A percentile compares a stretch with the other conserved stretches of the same genome.
Conservation (phyloP, 2,329 filamentous ascomycete genomes). For the Aaosphaeria pasadenensis region DNA sequence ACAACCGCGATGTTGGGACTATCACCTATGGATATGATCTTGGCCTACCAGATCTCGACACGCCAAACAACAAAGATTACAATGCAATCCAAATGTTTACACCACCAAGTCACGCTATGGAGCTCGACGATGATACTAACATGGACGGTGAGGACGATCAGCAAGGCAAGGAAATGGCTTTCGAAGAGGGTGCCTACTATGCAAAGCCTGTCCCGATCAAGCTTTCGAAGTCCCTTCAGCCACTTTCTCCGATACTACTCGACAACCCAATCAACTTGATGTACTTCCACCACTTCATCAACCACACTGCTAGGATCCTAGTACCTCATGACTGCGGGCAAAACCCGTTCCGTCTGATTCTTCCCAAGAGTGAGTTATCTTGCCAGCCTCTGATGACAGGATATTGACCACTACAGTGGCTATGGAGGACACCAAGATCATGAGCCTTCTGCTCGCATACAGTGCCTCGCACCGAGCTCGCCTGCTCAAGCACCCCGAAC, state of each 20-base stretch:
- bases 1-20: constrained; percentile 24
- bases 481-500: constrained; percentile 70
- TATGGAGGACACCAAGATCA: constrained; percentile 65
- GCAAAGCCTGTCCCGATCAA: constrained; percentile 64
- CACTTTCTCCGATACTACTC: constrained; percentile 55
- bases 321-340: constrained; percentile 61
- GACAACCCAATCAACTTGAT: constrained; percentile 80
- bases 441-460: constrained; percentile 76
- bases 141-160: constrained; percentile 30
- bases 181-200: constrained; percentile 66
- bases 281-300: constrained; percentile 71
- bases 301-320: constrained; percentile 71
- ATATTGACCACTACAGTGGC: constrained; percentile 53
- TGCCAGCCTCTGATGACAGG: not conserved
- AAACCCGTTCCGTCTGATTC: constrained; percentile 54
- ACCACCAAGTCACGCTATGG: constrained; percentile 25
- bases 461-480: constrained; percentile 80
- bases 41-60: constrained; percentile 66
- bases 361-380: constrained; percentile 58
- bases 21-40: constrained; percentile 68
- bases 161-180: constrained; percentile 50
- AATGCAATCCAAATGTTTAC: constrained; percentile 56
- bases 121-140: constrained; percentile 32
- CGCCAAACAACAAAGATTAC: constrained; percentile 68
- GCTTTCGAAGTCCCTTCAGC: constrained; percentile 56